Evolutionary conservation across 768 basidiomycete species (phyloP).

Genomic region (Gymnopilus junonius): DNA sequence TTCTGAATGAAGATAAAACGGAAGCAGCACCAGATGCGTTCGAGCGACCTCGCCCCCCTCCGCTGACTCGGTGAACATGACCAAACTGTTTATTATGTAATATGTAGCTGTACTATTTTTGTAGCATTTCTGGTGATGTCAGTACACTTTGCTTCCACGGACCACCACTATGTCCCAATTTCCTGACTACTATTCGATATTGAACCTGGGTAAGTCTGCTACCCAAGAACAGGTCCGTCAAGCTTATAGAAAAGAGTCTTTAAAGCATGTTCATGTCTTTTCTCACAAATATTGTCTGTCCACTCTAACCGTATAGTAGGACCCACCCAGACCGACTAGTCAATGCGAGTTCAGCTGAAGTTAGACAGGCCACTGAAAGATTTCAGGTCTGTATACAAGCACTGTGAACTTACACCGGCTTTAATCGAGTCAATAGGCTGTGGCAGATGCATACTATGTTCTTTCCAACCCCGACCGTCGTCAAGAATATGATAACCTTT

Average conservation of each 20-base stretch:
- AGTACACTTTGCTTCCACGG: constrained; percentile 13
- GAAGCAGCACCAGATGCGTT: constrained; percentile 32
- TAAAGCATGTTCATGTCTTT: constrained; percentile 49
- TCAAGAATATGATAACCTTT: constrained; percentile 73
- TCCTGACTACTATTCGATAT: constrained; percentile 79
- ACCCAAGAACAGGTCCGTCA: constrained; percentile 73
- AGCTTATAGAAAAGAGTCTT: constrained; percentile 80
- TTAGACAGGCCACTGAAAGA: constrained; percentile 74
- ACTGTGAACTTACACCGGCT: neutral
- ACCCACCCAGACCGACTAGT: constrained; percentile 88
- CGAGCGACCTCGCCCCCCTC: constrained; percentile 49
- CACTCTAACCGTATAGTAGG: constrained; percentile 42
- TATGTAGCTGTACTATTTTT: constrained; percentile 10
- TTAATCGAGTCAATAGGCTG: constrained; percentile 50
- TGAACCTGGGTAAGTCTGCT: constrained; percentile 59
- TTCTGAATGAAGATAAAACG: constrained; percentile 19
- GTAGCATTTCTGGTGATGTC: constrained; percentile 28
- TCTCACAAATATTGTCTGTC: neutral
- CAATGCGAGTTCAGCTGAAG: constrained; percentile 73
- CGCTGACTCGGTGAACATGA: constrained; percentile 17
- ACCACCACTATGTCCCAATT: constrained; percentile 71
- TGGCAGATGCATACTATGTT: constrained; percentile 95
- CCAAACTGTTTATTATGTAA: constrained; percentile 5
- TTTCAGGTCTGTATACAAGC: constrained; percentile 65
- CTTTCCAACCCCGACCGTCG: constrained; percentile 79